These are phyloP conservation scores for Fusarium staphyleae DNA, from an alignment of 2,329 filamentous ascomycete species.

Conservation along the genomic window DNA sequence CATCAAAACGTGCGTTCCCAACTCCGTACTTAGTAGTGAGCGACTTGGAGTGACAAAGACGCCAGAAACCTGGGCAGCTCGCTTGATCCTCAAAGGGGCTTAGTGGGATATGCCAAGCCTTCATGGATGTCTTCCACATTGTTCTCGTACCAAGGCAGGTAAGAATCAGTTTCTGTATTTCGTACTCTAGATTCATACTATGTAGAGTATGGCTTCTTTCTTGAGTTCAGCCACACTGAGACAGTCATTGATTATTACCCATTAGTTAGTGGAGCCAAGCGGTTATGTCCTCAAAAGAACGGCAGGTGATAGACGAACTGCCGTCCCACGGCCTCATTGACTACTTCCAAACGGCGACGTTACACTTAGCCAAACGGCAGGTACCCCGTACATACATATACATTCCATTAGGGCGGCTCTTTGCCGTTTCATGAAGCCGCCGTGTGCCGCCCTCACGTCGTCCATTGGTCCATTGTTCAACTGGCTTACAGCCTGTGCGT, in stretches of 20 bases:
- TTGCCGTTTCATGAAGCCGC: too few relatives aligned
- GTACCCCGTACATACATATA: too few relatives aligned
- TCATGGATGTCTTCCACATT: slow-evolving; percentile 9
- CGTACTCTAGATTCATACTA: too few relatives aligned
- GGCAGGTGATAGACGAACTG: background rate
- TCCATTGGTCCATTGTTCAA: too few relatives aligned
- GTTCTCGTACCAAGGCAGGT: slow-evolving; percentile 11
- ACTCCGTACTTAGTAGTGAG: background rate
- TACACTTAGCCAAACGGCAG: background rate
- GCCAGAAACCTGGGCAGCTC: slow-evolving; percentile 27
- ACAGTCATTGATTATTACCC: background rate
- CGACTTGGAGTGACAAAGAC: slow-evolving; percentile 7
- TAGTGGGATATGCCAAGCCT: slow-evolving; percentile 29
- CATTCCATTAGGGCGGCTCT: too few relatives aligned
- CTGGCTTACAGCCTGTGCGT: too few relatives aligned
- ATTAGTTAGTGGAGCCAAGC: too few relatives aligned
- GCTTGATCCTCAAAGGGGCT: slow-evolving; percentile 17
- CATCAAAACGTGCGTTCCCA: slow-evolving; percentile 2
- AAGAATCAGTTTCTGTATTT: too few relatives aligned
- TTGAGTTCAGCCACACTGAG: too few relatives aligned
- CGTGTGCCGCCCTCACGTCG: too few relatives aligned
- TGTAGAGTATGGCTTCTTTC: too few relatives aligned
- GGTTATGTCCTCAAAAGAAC: background rate
- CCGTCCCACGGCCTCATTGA: slow-evolving; percentile 7
- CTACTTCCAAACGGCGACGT: slow-evolving; percentile 8